Base-by-base conservation (phyloP, 2,329 filamentous ascomycete genomes). In the Penicillium sp. region DNA sequence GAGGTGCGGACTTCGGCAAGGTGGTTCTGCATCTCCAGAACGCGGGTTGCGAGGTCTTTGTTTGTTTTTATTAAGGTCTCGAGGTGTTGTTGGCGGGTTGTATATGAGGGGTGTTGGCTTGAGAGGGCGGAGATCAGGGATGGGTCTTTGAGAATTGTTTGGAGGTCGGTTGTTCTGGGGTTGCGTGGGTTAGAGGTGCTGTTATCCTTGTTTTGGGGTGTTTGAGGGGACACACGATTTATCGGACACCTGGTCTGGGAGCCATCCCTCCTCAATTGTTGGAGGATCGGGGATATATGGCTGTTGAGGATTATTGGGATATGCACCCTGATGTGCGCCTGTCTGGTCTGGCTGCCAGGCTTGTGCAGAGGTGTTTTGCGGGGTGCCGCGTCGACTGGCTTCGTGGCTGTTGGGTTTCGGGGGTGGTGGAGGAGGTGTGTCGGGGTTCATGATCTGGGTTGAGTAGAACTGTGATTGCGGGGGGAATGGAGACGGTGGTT, bases 201-300 rank as follows among this genome's bases (percentile, higher is more conserved):
- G 53, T 53, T 53, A 62, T 70, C 58, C 69, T 25, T 62, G 35
- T 25, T 45, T 36, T 59, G 42, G 47, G 53, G 57, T 15, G 43
- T 9, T 31, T 41, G 41, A 13, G 45, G 54, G 64, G 12, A 59
- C 85, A 63, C 79, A 96, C 91, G 90, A 87, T 79, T 94, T 96
- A 69, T 94, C 89, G 69, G 89, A 84, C 2, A 97, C 78, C 13
- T 86, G 78, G 59, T 85, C 83, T 1, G 92, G 92, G 3, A 96
- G 81, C 92, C 92, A 96, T 35, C 71, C 68, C 61, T 87, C 83
- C 52, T 89, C 86, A 21, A 87, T 42, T 63, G 66, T 62, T 15
- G 76, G 74, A 6, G 72, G 72, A 19, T 69, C 64, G 1, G 69
- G 67, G 3, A 69, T 56, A 43, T 61, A 59, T 57, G 62, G 49